A percentile compares a stretch with the other conserved stretches of the same genome.
Conservation (phyloP, 768 basidiomycete genomes). For the Polyporus arcularius region DNA sequence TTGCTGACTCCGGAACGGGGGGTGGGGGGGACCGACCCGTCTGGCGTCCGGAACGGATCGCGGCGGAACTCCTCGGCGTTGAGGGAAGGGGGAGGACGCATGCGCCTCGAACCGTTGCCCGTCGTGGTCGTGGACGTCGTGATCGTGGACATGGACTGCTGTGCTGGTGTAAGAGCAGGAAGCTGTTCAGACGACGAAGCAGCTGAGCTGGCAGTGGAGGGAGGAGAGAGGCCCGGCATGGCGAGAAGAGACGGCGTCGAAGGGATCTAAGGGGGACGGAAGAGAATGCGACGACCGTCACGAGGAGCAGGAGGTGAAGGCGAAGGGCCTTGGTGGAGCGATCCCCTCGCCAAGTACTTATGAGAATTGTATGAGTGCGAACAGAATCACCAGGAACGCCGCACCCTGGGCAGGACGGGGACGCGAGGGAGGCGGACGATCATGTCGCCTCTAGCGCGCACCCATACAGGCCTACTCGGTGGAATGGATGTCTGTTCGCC, state of each 20-base stretch:
- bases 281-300: constrained; percentile 1
- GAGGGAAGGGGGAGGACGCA: constrained; percentile 19
- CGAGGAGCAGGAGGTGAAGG: constrained; percentile 6
- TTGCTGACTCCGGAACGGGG: constrained; percentile 32
- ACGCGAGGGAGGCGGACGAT: background rate
- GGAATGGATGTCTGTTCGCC: background rate
- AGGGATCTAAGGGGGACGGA: constrained; percentile 4
- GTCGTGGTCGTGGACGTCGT: constrained; percentile 3
- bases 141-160: background rate
- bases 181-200: constrained; percentile 18
- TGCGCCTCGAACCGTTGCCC: constrained; percentile 16
- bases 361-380: background rate
- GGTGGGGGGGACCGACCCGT: constrained; percentile 21
- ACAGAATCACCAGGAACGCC: background rate
- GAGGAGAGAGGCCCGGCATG: constrained; percentile 10
- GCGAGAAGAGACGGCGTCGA: background rate
- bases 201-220: constrained; percentile 15
- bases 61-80: constrained; percentile 12
- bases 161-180: background rate
- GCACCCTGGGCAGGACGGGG: background rate
- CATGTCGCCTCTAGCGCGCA: background rate
- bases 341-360: background rate
- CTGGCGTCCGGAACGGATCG: constrained; percentile 30
- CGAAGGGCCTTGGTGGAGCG: background rate
- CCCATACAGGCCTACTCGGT: background rate